Evolutionary conservation across 225 moss, liverwort and hornwort species (phyloP).

Genomic region (Sphagnum tenellum): DNA sequence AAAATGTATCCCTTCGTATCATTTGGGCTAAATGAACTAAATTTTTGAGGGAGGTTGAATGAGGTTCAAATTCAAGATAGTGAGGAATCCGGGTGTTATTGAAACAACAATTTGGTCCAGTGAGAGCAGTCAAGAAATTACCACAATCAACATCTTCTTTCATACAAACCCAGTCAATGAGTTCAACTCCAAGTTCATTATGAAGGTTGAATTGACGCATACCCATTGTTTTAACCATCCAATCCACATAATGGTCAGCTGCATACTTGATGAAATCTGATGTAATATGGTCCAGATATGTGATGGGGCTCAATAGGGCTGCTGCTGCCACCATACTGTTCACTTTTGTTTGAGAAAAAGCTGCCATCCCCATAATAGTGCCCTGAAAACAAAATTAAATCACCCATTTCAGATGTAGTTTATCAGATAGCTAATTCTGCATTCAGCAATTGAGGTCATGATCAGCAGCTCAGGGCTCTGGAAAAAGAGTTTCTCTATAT

Average conservation of each 20-base stretch:
- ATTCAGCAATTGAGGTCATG: too few species aligned
- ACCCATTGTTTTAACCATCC: constrained; percentile 71
- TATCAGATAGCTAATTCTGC: too few species aligned
- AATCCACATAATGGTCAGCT: constrained; percentile 75
- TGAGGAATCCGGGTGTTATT: constrained; percentile 65
- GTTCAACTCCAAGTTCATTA: constrained; percentile 62
- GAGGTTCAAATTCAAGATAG: constrained; percentile 83
- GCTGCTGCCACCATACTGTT: constrained; percentile 58
- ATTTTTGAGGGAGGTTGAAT: constrained; percentile 91
- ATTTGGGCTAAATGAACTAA: constrained; percentile 92
- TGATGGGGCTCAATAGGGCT: constrained; percentile 84
- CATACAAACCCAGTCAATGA: constrained; percentile 68
- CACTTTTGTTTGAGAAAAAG: constrained; percentile 56
- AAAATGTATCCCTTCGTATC: constrained; percentile 71
- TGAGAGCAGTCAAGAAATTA: constrained; percentile 63
- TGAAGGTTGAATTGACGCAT: constrained; percentile 70
- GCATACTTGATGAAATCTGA: constrained; percentile 66
- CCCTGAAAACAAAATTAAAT: constrained; percentile 34
- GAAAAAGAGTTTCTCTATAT: too few species aligned
- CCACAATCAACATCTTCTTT: constrained; percentile 66
- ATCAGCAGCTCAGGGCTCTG: too few species aligned
- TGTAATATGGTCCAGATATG: constrained; percentile 78
- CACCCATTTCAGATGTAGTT: too few species aligned
- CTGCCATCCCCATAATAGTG: constrained; percentile 86
- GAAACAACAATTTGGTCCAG: constrained; percentile 96